Base-by-base conservation (phyloP, 2,329 filamentous ascomycete species). In the Botrytis squamosa region DNA sequence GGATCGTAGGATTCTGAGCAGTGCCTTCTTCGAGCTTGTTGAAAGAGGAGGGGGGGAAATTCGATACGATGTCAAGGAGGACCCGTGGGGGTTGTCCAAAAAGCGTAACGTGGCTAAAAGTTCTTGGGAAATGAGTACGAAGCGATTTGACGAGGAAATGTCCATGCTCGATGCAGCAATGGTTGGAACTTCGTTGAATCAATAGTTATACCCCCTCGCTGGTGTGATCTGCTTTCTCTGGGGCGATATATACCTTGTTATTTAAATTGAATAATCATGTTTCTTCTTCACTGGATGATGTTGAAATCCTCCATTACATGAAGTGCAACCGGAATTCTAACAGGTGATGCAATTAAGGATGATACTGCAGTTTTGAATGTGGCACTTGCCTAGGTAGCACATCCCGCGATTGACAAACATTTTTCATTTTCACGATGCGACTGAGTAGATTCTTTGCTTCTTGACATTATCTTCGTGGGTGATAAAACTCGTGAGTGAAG, bases 401-500 rank as follows among this genome's bases (percentile, higher is more conserved):
- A 2, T 65, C 4, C 44, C 38, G 6, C 22, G 18, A 25, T 14
- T 36, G 25, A 12, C 14, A 29, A 69, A 16, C 29, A 46, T 33
- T 55, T 33, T 59, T 29, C 20, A 6, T 10, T 49, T 20, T 38
- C 33, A 70, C 3, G n/a, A 9, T 63, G 25, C 22, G 18, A 38
- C 25, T 36, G 22, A n/a, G n/a, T 36, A 4, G 10, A 33, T 38
- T 20, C 9, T 36, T 70, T 70, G 68, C 68, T 70, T 36, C 60
- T 25, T 71, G n/a, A 33, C 22, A 75, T 74, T 66, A 59, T 74
- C 70, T 75, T 76, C 65, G 73, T 77, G 66, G 74, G 68, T 77
- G 77, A 78, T 79, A 77, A 74, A 76, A 75, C 73, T 77, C 67
- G 69, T 77, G 75, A 77, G 74, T 75, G 76, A 80, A 79, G 78